Evolutionary conservation across 2,329 filamentous ascomycete species (phyloP), one percentile per base, ranked within the genome.

Genomic region (Neurospora crassa): DNA sequence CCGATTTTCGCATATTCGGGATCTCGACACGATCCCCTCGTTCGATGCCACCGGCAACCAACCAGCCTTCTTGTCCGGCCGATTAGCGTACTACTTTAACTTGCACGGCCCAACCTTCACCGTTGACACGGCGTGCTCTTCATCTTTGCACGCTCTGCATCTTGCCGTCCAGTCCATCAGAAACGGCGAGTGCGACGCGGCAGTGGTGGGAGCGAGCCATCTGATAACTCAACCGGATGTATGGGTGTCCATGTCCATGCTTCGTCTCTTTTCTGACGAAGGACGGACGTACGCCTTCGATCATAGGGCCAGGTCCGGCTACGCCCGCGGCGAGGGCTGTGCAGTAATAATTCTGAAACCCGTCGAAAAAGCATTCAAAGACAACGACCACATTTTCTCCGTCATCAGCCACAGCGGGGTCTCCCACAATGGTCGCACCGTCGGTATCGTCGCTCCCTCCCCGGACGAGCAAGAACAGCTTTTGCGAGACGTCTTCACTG

Each of bases 201-300:
- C 76, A 68, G 71, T 77, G 10, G 75, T 77, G 12, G 75, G 71
- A 2, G 75, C 74, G 1, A 72, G 74, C 0, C 74, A 77, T 34
- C 69, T 76, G 12, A 76, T 76, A 68, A 75, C 73, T 0, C 72
- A 77, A 18, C 75, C 76, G 18, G 76, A 76, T 67, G 71, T 76
- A 53, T 76, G 74, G 75, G 76, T 76, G n/a, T 76, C 75, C 18
- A 76, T 76, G 75, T 73, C 67, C 42, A 76, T 75, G 70, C 72
- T 76, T n/a, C 74, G 72, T 14, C 71, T 77, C 5, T 77, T 76
- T 47, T 74, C 75, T 12, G 74, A 76, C 34, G 70, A 68, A 6
- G 76, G 76, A 45, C 73, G 70, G 59, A 76, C 76, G 3, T 73
- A 75, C 43, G 74, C 75, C 5, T 77, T 77, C 34, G 76, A 77